Evolutionary conservation across 495 filamentous ascomycete genomes (phyloP).

Genomic region (Cryomyces antarcticus): DNA sequence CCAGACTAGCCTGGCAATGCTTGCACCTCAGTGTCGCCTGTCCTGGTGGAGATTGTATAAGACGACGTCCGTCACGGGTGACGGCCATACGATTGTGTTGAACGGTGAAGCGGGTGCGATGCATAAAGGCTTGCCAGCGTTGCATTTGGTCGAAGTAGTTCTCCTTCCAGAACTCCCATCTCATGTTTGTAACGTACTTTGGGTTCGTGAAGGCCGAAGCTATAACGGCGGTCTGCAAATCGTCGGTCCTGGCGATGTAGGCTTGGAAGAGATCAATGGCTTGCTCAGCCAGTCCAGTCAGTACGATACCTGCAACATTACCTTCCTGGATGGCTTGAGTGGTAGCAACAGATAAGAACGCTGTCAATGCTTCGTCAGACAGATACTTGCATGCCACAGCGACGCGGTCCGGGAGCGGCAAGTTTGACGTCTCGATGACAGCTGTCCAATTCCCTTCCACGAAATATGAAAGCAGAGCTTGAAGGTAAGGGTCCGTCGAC

Average conservation of each 20-base stretch:
- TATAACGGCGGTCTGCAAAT: slow-evolving; percentile 76
- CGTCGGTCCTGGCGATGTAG: slow-evolving; percentile 70
- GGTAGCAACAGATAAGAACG: slow-evolving; percentile 46
- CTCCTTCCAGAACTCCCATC: slow-evolving; percentile 60
- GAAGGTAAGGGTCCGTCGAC: slow-evolving; percentile 63
- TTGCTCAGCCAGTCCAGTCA: slow-evolving; percentile 65
- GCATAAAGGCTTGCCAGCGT: slow-evolving; percentile 41
- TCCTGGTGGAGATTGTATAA: slow-evolving; percentile 42
- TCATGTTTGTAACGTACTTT: slow-evolving; percentile 57
- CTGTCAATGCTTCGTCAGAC: slow-evolving; percentile 50
- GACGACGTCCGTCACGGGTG: slow-evolving; percentile 6
- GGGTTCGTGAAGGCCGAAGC: slow-evolving; percentile 66
- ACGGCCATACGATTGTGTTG: slow-evolving; percentile 16
- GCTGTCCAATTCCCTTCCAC: slow-evolving; percentile 71
- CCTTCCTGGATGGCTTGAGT: slow-evolving; percentile 46
- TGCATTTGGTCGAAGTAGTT: slow-evolving; percentile 71
- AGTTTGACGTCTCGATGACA: slow-evolving; percentile 59
- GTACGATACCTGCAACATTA: slow-evolving; percentile 70
- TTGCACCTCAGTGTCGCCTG: slow-evolving; percentile 71
- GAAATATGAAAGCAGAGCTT: slow-evolving; percentile 82
- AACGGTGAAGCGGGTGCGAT: slow-evolving; percentile 35
- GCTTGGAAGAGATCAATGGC: slow-evolving; percentile 69
- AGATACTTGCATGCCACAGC: slow-evolving; percentile 75
- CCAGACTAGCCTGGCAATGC: slow-evolving; percentile 44
- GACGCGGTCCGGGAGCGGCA: slow-evolving; percentile 69